Base-by-base conservation (phyloP, 768 basidiomycete species). In the Russula lepida region DNA sequence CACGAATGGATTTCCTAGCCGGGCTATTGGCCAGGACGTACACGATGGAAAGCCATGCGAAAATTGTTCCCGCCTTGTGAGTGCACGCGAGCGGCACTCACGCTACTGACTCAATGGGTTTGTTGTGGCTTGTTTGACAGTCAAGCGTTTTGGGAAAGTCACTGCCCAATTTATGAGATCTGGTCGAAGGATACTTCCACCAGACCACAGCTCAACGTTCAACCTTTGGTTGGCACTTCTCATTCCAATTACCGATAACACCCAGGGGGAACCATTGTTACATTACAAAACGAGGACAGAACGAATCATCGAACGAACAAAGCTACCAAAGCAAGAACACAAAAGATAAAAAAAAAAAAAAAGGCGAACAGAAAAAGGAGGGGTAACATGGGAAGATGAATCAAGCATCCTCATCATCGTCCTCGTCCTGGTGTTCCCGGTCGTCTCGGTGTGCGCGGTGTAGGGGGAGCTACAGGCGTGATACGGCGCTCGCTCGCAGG, bases 401-500 rank as follows among this genome's bases (percentile, higher is more conserved):
- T 51, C n/a, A 0, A 43, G 41, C 39, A 52, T 49, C 17, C 21
- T 44, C 43, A 44, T 44, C 52, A 62, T 46, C 63, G 63, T 30
- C 43, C 60, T 28, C 82, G 74, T 64, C 83, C 74, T 6, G 88
- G 88, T 25, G 89, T 89, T 48, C 84, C 84, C 60, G 86, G 85
- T 39, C 77, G 73, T 19, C 61, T 56, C 27, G 65, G 63, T 71
- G 85, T 79, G 53, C 79, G 72, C 5, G 79, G 80, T 25, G 79
- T 80, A 15, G 77, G 73, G 21, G 76, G 78, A 15, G 79, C 74
- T 4, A 82, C 75, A 35, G 77, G 76, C 44, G 84, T 83, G 69
- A 84, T 68, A 67, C 79, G 73, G 68, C 84, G 73, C 67, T 84
- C 85, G n/a, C 76, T 77, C 37, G 77, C 74, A 13, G 76, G 75